Evolutionary conservation across 306 rosid species (phyloP).

Genomic region (Vigna unguiculata): DNA sequence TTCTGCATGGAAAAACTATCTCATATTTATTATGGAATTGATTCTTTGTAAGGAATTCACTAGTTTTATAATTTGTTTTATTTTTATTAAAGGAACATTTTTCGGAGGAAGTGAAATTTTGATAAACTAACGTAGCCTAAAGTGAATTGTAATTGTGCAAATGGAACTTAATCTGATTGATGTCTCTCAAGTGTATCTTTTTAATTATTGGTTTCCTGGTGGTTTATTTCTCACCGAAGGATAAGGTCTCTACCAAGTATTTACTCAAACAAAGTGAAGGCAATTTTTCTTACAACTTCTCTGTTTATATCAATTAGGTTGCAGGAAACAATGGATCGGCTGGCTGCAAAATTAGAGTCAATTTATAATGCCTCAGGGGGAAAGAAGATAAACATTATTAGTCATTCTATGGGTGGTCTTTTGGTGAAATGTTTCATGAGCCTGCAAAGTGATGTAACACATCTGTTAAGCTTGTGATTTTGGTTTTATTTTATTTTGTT

Average conservation of each 20-base stretch:
- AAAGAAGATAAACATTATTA: slow-evolving; percentile 85
- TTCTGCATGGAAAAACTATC: neutral
- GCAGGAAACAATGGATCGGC: slow-evolving; percentile 80
- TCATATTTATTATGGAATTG: slow-evolving; percentile 5
- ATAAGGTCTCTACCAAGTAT: slow-evolving; percentile 15
- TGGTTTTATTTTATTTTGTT: slow-evolving; percentile 38
- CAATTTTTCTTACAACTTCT: slow-evolving; percentile 20
- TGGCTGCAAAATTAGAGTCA: slow-evolving; percentile 75
- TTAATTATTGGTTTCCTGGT: slow-evolving; percentile 26
- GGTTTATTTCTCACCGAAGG: slow-evolving; percentile 30
- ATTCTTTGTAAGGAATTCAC: slow-evolving; percentile 13
- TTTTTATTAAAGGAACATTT: slow-evolving; percentile 2
- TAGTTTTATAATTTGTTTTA: slow-evolving; percentile 5
- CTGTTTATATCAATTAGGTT: slow-evolving; percentile 59
- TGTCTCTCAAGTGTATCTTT: slow-evolving; percentile 13
- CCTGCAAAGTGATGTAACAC: slow-evolving; percentile 78
- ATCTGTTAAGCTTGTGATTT: slow-evolving; percentile 30
- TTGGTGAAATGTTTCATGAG: slow-evolving; percentile 95
- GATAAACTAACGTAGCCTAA: slow-evolving; percentile 19
- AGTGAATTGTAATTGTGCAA: slow-evolving; percentile 17
- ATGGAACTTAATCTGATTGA: slow-evolving; percentile 24
- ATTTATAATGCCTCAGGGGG: slow-evolving; percentile 85
- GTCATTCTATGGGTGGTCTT: slow-evolving; percentile 98
- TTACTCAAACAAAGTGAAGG: slow-evolving; percentile 5
- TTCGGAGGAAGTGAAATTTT: slow-evolving; percentile 36